Base-by-base conservation (phyloP, 1,139 yeast genomes). In the Petasospora fabianii region DNA sequence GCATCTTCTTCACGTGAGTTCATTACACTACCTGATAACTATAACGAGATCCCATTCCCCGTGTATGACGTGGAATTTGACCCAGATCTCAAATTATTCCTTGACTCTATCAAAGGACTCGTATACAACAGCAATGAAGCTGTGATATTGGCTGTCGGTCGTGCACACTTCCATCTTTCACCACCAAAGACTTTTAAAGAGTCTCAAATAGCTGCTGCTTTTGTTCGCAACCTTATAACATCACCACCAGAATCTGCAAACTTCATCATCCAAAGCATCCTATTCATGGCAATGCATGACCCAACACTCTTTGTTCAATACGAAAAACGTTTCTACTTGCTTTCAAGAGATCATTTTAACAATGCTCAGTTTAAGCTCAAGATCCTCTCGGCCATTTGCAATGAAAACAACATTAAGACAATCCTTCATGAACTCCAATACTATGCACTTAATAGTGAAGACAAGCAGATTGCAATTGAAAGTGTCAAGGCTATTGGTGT, bases 351-450 rank as follows among this genome's bases (percentile, higher is more conserved):
- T 52, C 52, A 68, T 1, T 38, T 54, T 1, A 55, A 58, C 1
- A 65, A 75, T 6, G 70, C 85, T 11, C 61, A 62, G 35, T 61
- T 73, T 38, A 90, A 88, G 59, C 60, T 90, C n/a, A 70, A 71
- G 35, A 75, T 87, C 19, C 61, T 90, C 33, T 71, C 90, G 2
- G 62, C 70, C 14, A 59, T 87, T 20, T 74, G 80, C 27, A 69
- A 69, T 36, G 76, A 73, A 19, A 59, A 61, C 3, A 85, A 75
- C 48, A 71, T 78, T 36, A 66, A 68, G 30, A 46, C 53, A 4
- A 72, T 86, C 13, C 63, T 84, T n/a, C 68, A 71, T 20, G 95
- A 88, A 58, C 65, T 90, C 30, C 82, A 83, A 51, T 77, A 77
- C 55, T 75, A 79, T 47, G 77, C 85, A 0, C 61, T 69, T n/a